Evolutionary conservation across 1,284 basidiomycete species (phyloP).

Genomic region (Puccinia horiana): DNA sequence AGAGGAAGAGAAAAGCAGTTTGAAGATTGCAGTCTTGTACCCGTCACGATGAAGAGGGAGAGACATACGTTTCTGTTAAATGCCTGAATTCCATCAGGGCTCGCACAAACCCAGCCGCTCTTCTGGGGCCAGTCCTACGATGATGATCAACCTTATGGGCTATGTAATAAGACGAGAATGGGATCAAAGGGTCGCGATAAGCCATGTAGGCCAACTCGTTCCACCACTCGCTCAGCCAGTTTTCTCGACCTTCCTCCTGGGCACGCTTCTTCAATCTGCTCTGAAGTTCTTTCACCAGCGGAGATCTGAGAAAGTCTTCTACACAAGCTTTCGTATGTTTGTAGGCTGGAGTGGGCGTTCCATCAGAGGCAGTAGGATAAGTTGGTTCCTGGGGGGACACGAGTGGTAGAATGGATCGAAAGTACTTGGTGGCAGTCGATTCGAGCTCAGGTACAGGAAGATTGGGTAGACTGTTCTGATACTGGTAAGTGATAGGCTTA

Average conservation of each 20-base stretch:
- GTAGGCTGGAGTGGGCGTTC: conserved; percentile 40
- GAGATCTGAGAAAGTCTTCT: conserved; percentile 68
- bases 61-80: conserved; percentile 72
- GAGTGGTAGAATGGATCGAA: conserved; percentile 74
- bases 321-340: conserved; percentile 26
- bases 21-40: background rate
- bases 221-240: conserved; percentile 98
- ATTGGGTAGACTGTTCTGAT: conserved; percentile 71
- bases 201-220: conserved; percentile 75
- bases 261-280: conserved; percentile 75
- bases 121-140: conserved; percentile 58
- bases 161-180: conserved; percentile 94
- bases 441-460: conserved; percentile 80
- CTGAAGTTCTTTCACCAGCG: conserved; percentile 76
- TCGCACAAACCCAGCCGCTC: conserved; percentile 79
- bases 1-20: background rate
- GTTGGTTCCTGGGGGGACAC: conserved; percentile 58
- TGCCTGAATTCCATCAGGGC: conserved; percentile 79
- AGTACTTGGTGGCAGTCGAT: conserved; percentile 80
- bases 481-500: conserved; percentile 26
- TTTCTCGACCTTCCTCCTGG: conserved; percentile 63
- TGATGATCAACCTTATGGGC: conserved; percentile 69
- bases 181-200: conserved; percentile 75
- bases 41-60: background rate
- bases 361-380: conserved; percentile 52